These are phyloP conservation scores for Paraglomus occultum DNA, from an alignment of 192 early-diverging fungal species.

Conservation along the genomic window DNA sequence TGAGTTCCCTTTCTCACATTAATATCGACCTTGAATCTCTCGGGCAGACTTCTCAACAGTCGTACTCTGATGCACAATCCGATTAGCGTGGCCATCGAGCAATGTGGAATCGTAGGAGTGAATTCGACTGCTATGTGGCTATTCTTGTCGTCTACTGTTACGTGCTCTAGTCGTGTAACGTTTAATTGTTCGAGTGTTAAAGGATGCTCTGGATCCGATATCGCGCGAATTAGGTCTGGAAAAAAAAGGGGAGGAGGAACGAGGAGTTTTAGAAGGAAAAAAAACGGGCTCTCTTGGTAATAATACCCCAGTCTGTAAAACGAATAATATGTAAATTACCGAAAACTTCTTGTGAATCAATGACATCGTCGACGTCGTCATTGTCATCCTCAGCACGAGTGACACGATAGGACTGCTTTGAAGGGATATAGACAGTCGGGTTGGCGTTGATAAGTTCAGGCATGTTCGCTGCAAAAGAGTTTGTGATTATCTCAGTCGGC, in stretches of 20 bases:
- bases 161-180: conserved; percentile 85
- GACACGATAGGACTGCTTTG: conserved; percentile 37
- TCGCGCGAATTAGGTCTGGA: conserved; percentile 88
- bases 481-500: too few species aligned
- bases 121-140: conserved; percentile 80
- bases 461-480: too few species aligned
- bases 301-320: background rate
- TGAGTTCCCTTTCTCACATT: conserved; percentile 89
- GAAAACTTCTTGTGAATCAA: conserved; percentile 90
- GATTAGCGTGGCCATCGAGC: conserved; percentile 98
- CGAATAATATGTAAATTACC: conserved; percentile 40
- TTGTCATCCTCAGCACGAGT: conserved; percentile 62
- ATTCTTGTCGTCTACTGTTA: conserved; percentile 69
- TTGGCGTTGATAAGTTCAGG: conserved; percentile 65
- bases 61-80: conserved; percentile 95
- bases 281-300: background rate
- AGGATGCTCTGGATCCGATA: conserved; percentile 98
- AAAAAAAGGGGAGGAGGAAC: background rate
- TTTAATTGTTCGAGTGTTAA: conserved; percentile 96
- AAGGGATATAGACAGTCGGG: conserved; percentile 75
- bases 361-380: conserved; percentile 68
- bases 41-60: conserved; percentile 81
- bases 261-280: background rate
- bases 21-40: conserved; percentile 94
- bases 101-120: conserved; percentile 98